Evolutionary conservation across 345 rosid genomes (phyloP), one percentile per base, ranked within the genome.

Genomic region (Turnera subulata): DNA sequence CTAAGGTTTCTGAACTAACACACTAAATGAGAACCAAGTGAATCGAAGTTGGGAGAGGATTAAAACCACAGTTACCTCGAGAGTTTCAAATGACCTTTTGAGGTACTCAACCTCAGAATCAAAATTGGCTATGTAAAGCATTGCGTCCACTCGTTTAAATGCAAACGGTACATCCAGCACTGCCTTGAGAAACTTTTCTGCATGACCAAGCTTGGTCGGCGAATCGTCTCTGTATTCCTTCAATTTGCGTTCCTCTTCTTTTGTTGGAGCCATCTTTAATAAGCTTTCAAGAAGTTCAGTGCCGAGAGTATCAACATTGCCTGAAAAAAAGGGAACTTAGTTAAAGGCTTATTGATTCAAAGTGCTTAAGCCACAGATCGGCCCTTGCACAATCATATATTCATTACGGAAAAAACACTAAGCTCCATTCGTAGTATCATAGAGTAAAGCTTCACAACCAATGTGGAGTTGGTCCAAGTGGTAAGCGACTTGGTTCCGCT

Each of bases 261-360:
- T 1, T 63, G 74, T 38, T 20, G 69, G 65, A 44, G 68, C 64
- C 74, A 69, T 69, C 64, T 63, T 69, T 44, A 69, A 45, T 49
- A 69, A 63, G 6, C 64, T 63, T 48, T 63, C 63, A 6, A 63
- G 46, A 19, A 69, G 74, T 48, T 69, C 74, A 42, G 96, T 72
- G 46, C 97, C 99, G 53, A 94, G 96, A 21, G 85, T 73, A 52
- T 94, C 97, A 2, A 81, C 82, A 70, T 84, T 90, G 32, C 99
- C 99, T 94, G 82, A 53, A 64, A n/a, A 29, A 19, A 58, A 52
- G 53, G 17, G 40, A 56, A 50, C 46, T 43, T 19, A 68, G 61
- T 62, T 37, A 44, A 66, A 32, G 6, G 6, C 40, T 55, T 25
- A 43, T 18, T 16, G 16, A 15, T 16, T 58, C 42, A 40, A 25